Evolutionary conservation across 208 protist species (phyloP).

Genomic region (Crithidia thermophila): DNA sequence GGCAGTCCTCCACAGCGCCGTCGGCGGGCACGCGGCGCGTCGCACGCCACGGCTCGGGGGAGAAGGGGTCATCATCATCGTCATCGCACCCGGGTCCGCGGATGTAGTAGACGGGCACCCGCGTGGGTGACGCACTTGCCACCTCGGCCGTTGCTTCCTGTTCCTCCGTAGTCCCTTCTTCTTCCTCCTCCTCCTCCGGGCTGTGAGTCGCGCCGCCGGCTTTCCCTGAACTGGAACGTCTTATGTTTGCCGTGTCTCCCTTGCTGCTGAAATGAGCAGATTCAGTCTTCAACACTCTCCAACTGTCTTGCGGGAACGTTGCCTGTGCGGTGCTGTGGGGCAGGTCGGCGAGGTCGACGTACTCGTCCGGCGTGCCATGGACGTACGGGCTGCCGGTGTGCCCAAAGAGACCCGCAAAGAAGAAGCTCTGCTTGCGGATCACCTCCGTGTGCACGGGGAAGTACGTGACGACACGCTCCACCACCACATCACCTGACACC

Average conservation of each 20-base stretch:
- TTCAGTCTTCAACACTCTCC: no score
- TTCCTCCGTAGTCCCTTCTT: neutral
- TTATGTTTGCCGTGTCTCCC: neutral
- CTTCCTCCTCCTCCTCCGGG: neutral
- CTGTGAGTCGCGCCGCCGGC: neutral
- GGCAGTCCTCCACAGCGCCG: neutral
- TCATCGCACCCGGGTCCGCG: constrained; percentile 9
- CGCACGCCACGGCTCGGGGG: neutral
- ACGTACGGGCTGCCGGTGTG: constrained; percentile 25
- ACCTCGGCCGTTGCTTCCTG: neutral
- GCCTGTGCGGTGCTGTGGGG: constrained; percentile 4
- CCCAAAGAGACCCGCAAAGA: constrained; percentile 18
- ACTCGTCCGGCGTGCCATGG: constrained; percentile 25
- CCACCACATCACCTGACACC: neutral
- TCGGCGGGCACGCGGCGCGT: neutral
- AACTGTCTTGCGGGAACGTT: neutral
- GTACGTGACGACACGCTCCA: constrained; percentile 20
- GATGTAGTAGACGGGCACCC: constrained; percentile 24
- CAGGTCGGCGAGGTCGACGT: constrained; percentile 22
- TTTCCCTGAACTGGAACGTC: neutral
- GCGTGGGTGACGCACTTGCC: neutral
- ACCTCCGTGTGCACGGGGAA: constrained; percentile 19
- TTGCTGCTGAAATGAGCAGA: neutral
- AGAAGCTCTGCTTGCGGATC: constrained; percentile 15
- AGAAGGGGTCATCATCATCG: neutral